Conservation (phyloP, 2,329 filamentous ascomycete genomes). For the Ciborinia camelliae region DNA sequence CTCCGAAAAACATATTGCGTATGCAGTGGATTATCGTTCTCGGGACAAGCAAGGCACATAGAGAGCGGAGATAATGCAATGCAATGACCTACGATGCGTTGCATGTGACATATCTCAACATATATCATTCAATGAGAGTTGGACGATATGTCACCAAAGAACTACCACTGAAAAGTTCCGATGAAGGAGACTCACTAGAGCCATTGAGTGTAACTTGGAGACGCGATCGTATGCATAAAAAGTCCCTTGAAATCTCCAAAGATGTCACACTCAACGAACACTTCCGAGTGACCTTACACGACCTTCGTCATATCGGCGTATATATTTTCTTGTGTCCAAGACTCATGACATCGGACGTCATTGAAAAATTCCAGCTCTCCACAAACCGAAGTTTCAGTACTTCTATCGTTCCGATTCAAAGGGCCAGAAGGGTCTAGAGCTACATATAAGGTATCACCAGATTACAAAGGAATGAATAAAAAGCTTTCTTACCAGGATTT, state of each 20-base stretch:
- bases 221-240: not conserved
- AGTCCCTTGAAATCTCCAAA: not conserved
- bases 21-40: constrained; percentile 1
- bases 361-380: constrained; percentile 3
- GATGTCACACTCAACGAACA: constrained; percentile 9
- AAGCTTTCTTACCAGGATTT: constrained; percentile 41
- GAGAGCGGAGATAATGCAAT: constrained; percentile 14
- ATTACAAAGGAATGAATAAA: not conserved
- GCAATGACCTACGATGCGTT: constrained; percentile 1
- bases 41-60: not conserved
- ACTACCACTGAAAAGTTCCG: not conserved
- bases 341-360: constrained; percentile 16
- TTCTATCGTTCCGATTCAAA: not conserved
- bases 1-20: constrained; percentile 3
- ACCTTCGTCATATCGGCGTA: constrained; percentile 7
- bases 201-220: not conserved
- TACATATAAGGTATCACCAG: not conserved
- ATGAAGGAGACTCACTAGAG: not conserved
- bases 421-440: not conserved
- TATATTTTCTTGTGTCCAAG: not conserved
- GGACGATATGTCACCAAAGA: not conserved
- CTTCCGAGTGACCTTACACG: constrained; percentile 5
- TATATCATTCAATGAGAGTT: not conserved
- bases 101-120: not conserved
- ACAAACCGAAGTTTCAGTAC: not conserved